These are phyloP conservation scores for Skeletonema grethae DNA, from an alignment of 108 stramenopile genomes.

Conservation along the genomic window DNA sequence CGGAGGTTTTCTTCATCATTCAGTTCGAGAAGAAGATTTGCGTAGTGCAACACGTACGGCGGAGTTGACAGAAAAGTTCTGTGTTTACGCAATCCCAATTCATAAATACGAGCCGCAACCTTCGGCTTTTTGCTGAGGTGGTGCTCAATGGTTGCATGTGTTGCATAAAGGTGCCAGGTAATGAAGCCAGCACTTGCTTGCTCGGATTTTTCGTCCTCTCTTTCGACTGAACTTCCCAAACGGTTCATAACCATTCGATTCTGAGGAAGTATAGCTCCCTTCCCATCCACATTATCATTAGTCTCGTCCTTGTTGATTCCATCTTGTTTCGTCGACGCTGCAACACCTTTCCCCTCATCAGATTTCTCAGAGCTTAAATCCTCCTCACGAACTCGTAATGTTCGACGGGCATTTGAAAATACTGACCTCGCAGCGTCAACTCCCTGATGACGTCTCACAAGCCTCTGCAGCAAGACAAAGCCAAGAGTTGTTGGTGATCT, in stretches of 20 bases:
- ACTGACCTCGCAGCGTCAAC: constrained; percentile 69
- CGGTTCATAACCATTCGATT: constrained; percentile 80
- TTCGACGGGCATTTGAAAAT: constrained; percentile 74
- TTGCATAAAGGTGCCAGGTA: constrained; percentile 85
- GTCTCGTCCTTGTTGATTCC: constrained; percentile 27
- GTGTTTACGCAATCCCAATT: constrained; percentile 83
- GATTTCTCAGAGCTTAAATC: constrained; percentile 32
- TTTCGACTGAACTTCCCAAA: constrained; percentile 53
- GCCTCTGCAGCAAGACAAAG: constrained; percentile 74
- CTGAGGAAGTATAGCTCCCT: constrained; percentile 16
- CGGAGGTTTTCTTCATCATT: constrained; percentile 82
- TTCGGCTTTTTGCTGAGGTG: constrained; percentile 72
- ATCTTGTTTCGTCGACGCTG: constrained; percentile 13
- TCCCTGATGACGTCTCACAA: constrained; percentile 78
- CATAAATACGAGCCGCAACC: constrained; percentile 85
- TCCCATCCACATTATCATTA: constrained; percentile 25
- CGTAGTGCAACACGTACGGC: constrained; percentile 78
- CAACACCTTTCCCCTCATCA: constrained; percentile 3
- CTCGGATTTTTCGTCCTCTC: neutral
- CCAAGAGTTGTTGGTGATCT: constrained; percentile 73
- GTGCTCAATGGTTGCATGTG: constrained; percentile 85
- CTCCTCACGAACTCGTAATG: constrained; percentile 50
- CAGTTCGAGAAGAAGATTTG: constrained; percentile 80
- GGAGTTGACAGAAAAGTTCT: constrained; percentile 73
- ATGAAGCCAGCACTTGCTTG: constrained; percentile 45